Conservation (phyloP, 768 basidiomycete species). For the Amanita rubescens region DNA sequence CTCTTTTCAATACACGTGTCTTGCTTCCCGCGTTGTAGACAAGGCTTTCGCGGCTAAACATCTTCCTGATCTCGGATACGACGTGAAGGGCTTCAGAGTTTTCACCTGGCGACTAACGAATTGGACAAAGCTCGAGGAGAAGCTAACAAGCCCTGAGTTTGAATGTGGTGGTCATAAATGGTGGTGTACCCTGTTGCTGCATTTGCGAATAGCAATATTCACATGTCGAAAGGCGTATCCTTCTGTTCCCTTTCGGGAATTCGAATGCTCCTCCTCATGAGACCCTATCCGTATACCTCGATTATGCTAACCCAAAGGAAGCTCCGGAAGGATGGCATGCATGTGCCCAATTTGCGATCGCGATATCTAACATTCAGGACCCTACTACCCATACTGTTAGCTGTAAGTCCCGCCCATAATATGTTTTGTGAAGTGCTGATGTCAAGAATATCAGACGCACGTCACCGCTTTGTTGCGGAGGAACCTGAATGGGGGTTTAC, state of each 20-base stretch:
- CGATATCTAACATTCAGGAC: conserved; percentile 92
- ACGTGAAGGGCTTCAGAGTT: conserved; percentile 95
- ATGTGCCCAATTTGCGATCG: conserved; percentile 97
- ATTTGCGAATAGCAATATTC: not conserved
- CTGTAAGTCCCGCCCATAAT: conserved; percentile 52
- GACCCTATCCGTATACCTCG: conserved; percentile 97
- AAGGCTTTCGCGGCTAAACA: conserved; percentile 94
- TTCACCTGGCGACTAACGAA: conserved; percentile 78
- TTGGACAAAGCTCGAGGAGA: conserved; percentile 96
- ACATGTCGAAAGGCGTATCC: conserved; percentile 68
- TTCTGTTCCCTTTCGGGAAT: conserved; percentile 97
- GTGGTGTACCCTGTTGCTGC: conserved; percentile 34
- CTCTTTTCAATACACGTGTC: conserved; percentile 11
- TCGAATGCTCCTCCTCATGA: conserved; percentile 99
- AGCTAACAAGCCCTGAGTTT: conserved; percentile 89
- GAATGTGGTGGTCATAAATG: conserved; percentile 98
- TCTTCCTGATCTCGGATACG: conserved; percentile 96
- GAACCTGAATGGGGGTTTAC: conserved; percentile 99
- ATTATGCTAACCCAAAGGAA: conserved; percentile 97
- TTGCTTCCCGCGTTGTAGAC: conserved; percentile 45
- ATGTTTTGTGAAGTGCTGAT: conserved; percentile 1
- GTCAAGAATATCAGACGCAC: conserved; percentile 64
- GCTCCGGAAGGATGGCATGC: conserved; percentile 99
- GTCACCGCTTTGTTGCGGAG: conserved; percentile 98
- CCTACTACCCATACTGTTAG: conserved; percentile 96